Base-by-base conservation (phyloP, 345 rosid genomes). In the Brassica rapa region DNA sequence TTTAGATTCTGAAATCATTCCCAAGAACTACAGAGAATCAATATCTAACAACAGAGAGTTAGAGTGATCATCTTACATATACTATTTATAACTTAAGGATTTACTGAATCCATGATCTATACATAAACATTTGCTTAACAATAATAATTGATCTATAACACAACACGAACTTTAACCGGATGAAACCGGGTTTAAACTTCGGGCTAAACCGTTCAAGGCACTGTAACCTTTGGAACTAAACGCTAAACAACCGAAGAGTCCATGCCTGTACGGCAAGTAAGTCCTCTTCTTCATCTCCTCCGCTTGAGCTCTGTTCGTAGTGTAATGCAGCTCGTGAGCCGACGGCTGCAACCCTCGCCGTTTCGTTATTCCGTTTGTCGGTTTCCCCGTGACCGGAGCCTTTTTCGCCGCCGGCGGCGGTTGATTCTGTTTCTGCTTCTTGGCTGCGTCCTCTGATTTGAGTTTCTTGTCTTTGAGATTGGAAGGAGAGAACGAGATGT, bases 251-350 rank as follows among this genome's bases (percentile, higher is more conserved):
- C 99, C 99, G 25, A 95, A 87, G 69, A 95, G 75, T 0, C 99
- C 98, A 83, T 95, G 97, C 62, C 94, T 86, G 80, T 95, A 95
- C 19, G 99, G 99, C 83, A 95, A 86, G 68, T 84, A 93, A 0
- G 99, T 95, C 85, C 86, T 93, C 90, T 90, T 95, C 88, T 88
- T 95, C 98, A 95, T 82, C 85, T 93, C 99, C 81, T 93, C 98
- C 8, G 97, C 94, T 35, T 95, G 99, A 25, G 98, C 98, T 86
- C 94, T 87, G 62, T 89, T 90, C 7, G 91, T 83, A 2, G 93
- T 93, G 86, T 95, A 95, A 84, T 93, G 99, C 53, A 95, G 24
- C 85, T 95, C 99, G 59, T 93, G 99, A 1, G 98, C 89, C 24
- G 99, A 95, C 9, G 86, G 84, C 5, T 96, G 94, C 7, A 78